phyloP scores from a whole-genome alignment of 148 eudicot species.

The Silene latifolia region DNA sequence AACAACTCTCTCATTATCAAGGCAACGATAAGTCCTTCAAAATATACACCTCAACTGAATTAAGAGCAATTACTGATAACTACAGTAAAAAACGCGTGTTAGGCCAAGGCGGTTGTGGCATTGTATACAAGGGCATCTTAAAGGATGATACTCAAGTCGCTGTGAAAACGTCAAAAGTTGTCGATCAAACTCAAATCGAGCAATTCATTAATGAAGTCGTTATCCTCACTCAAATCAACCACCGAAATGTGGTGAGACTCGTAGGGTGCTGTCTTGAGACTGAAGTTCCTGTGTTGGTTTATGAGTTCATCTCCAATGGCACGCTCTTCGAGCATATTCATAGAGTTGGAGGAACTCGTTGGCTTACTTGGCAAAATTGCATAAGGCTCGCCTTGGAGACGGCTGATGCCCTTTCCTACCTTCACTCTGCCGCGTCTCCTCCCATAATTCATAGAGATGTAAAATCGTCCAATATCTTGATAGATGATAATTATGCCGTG shows the following conservation, averaged over 20 bases:
- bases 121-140: constrained; percentile 20
- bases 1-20: neutral
- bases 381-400: constrained; percentile 17
- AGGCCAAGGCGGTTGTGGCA: constrained; percentile 26
- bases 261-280: constrained; percentile 25
- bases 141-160: constrained; percentile 19
- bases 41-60: constrained; percentile 14
- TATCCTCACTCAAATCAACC: constrained; percentile 18
- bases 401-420: constrained; percentile 21
- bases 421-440: constrained; percentile 27
- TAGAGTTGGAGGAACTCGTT: neutral
- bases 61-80: constrained; percentile 15
- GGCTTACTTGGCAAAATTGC: constrained; percentile 23
- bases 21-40: constrained; percentile 10
- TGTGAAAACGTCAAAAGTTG: constrained; percentile 13
- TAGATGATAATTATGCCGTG: constrained; percentile 13
- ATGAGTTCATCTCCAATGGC: constrained; percentile 19
- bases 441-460: constrained; percentile 25
- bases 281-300: constrained; percentile 24
- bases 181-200: constrained; percentile 19
- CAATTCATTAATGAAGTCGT: constrained; percentile 25
- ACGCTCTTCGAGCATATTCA: constrained; percentile 23
- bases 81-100: constrained; percentile 14
- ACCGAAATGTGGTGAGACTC: too few relatives aligned
- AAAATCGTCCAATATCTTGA: neutral